phyloP scores from a whole-genome alignment of 208 protist species.

The Sergeia podlipaevii region DNA sequence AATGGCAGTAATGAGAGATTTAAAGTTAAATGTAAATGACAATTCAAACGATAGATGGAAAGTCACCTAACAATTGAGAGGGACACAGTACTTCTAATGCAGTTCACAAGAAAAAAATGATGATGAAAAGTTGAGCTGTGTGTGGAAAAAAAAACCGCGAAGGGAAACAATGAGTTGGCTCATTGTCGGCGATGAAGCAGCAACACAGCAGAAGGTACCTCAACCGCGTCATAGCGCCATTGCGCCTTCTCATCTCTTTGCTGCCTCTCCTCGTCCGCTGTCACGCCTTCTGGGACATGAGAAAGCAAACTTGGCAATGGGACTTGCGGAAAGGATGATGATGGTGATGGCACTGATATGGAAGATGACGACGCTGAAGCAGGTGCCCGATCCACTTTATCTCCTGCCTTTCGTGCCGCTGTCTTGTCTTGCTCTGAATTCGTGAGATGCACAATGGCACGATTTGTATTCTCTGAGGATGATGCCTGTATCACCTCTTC shows the following conservation, averaged over 20 bases:
- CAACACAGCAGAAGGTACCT: slow-evolving; percentile 33
- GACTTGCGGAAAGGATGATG: too few species aligned
- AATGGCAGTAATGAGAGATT: too few species aligned
- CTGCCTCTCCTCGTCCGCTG: slow-evolving; percentile 52
- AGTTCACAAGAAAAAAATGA: too few species aligned
- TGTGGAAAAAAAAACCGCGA: too few species aligned
- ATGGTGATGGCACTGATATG: not conserved
- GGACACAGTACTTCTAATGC: too few species aligned
- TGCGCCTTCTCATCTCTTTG: slow-evolving; percentile 13
- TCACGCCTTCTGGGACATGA: slow-evolving; percentile 50
- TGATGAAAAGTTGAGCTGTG: too few species aligned
- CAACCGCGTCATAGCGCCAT: slow-evolving; percentile 44
- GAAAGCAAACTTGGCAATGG: slow-evolving; percentile 63
- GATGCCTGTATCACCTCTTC: slow-evolving; percentile 10
- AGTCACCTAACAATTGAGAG: too few species aligned
- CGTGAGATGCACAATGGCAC: slow-evolving; percentile 44
- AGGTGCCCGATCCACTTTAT: not conserved
- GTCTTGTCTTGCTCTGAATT: slow-evolving; percentile 2
- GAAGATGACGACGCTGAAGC: not conserved
- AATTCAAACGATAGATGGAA: too few species aligned
- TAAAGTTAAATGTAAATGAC: too few species aligned
- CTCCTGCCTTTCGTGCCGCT: not conserved
- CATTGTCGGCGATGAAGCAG: slow-evolving; percentile 22
- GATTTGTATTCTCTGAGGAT: slow-evolving; percentile 19
- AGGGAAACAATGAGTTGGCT: too few species aligned